Base-by-base conservation (phyloP, 2,329 filamentous ascomycete genomes). In the Hymenoscyphus linearis region DNA sequence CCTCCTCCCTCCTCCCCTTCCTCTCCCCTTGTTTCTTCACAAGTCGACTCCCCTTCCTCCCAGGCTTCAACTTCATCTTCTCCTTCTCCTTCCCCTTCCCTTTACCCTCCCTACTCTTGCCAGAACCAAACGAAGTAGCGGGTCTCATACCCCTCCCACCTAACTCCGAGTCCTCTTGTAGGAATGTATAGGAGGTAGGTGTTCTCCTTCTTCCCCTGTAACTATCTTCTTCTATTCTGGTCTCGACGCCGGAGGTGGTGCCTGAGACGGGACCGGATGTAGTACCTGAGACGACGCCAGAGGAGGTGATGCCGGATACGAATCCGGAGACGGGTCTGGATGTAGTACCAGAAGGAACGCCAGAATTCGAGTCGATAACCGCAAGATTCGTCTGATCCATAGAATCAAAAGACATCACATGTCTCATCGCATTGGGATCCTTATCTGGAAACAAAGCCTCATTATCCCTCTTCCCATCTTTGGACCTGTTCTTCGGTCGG, bases 371-470 rank as follows among this genome's bases (percentile, higher is more conserved):
- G 31, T 31, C 31, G 31, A 31, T 31, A 9, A 31, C 31, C 31
- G 31, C 31, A 2, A 31, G 31, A 31, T 31, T 31, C 6, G 31
- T 31, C 4, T 31, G 31, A 31, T 31, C 31, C 31, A 31, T 37
- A 2, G 31, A 35, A 13, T 53, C 57, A 14, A 59, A 59, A 6
- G 50, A 54, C 50, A 55, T 54, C 50, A 59, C 47, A 34, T 54
- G 50, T 14, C 35, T 18, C 57, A 59, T 40, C 3, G 47, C 57
- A 54, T 56, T 56, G 25, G 53, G 58, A 60, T 60, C 59, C n/a
- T 40, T 22, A 13, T 57, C 44, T 3, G 54, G 58, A 31, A 60
- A 56, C 31, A 14, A 25, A 13, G 13, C 31, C 9, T 53, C 52
- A 7, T 2, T n/a, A 7, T 22, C 18, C 2, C 40, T 31, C 10